phyloP scores from a whole-genome alignment of 2,329 filamentous ascomycete genomes.

The Aspergillus ustus region DNA sequence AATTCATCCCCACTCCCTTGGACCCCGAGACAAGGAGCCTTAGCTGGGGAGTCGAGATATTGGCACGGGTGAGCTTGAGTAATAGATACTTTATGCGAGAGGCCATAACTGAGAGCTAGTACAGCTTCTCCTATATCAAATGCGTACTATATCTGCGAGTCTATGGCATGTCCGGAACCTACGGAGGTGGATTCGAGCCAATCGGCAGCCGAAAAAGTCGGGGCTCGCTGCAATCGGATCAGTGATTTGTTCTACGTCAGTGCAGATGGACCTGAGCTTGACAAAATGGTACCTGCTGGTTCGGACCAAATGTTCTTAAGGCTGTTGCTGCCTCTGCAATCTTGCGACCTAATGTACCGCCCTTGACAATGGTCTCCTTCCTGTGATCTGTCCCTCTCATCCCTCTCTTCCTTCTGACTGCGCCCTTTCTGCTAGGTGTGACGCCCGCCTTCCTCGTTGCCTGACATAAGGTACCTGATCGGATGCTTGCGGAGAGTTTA shows the following conservation, averaged over 20 bases:
- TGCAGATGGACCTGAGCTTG: neutral
- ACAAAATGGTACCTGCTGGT: slow-evolving; percentile 11
- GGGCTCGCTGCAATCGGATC: neutral
- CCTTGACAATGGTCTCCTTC: neutral
- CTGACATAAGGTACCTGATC: neutral
- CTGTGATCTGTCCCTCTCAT: neutral
- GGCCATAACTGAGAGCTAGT: neutral
- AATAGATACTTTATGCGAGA: neutral
- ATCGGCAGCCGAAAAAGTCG: slow-evolving; percentile 11
- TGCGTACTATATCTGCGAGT: neutral
- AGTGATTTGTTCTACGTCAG: slow-evolving; percentile 16
- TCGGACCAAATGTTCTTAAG: slow-evolving; percentile 2
- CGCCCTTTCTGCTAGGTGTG: neutral
- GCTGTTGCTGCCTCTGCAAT: slow-evolving; percentile 4
- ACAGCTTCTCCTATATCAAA: neutral
- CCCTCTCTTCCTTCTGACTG: neutral
- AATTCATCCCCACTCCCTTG: neutral
- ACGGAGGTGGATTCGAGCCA: slow-evolving; percentile 3
- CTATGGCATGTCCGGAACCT: neutral
- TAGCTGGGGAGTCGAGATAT: neutral
- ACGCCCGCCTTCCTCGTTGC: neutral
- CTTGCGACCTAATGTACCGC: neutral
- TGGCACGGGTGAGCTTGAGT: too few species aligned
- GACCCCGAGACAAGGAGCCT: too few species aligned
- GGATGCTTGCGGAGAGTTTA: slow-evolving; percentile 16